phyloP scores from a whole-genome alignment of 768 basidiomycete species.

The Boletus subcaerulescens region DNA sequence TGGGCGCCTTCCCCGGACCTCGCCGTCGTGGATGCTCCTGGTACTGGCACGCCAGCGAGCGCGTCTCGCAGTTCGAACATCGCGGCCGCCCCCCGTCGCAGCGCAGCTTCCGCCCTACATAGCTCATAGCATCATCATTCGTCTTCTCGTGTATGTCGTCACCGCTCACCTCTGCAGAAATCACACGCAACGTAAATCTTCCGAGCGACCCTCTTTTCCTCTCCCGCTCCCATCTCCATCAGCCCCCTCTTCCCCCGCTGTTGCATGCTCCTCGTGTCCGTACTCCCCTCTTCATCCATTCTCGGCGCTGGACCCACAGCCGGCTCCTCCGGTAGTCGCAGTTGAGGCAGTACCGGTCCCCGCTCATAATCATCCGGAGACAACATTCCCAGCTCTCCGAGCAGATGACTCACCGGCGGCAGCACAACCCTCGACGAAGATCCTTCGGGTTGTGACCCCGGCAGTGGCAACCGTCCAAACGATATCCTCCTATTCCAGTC shows the following conservation, averaged over 20 bases:
- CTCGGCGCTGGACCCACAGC: background rate
- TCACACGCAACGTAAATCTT: slow-evolving; percentile 60
- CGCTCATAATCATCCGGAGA: slow-evolving; percentile 15
- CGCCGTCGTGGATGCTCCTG: slow-evolving; percentile 52
- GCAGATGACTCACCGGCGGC: slow-evolving; percentile 27
- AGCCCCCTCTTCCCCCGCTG: slow-evolving; percentile 20
- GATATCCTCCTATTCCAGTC: slow-evolving; percentile 24
- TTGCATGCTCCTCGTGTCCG: slow-evolving; percentile 3
- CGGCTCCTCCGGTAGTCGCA: slow-evolving; percentile 26
- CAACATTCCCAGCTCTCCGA: slow-evolving; percentile 23
- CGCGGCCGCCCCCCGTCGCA: slow-evolving; percentile 66
- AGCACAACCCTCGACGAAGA: slow-evolving; percentile 24
- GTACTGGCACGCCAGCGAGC: slow-evolving; percentile 53
- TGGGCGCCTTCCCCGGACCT: slow-evolving; percentile 73
- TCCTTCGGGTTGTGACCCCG: slow-evolving; percentile 13
- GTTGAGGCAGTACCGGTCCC: slow-evolving; percentile 27
- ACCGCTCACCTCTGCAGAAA: slow-evolving; percentile 67
- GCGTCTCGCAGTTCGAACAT: slow-evolving; percentile 61
- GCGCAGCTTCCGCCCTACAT: slow-evolving; percentile 66
- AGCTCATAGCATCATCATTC: background rate
- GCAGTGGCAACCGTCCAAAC: slow-evolving; percentile 17
- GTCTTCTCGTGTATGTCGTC: background rate
- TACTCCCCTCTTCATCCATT: slow-evolving; percentile 10
- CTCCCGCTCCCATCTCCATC: slow-evolving; percentile 11
- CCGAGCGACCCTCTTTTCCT: slow-evolving; percentile 24